These are phyloP conservation scores for Sequoiadendron giganteum DNA, from an alignment of 75 land plant genomes.

Conservation along the genomic window DNA sequence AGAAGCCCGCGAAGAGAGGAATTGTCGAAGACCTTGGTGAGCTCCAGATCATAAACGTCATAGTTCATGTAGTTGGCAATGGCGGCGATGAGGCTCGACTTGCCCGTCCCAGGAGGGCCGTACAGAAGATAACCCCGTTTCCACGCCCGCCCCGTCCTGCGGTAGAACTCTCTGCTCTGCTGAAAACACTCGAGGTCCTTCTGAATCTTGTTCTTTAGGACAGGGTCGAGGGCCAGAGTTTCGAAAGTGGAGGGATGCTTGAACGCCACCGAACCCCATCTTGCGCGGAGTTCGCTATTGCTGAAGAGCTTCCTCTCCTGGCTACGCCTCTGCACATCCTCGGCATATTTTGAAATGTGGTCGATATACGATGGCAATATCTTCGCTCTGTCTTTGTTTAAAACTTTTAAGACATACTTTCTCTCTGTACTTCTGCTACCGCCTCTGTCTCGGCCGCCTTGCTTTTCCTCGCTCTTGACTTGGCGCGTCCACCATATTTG, in stretches of 20 bases:
- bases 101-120: conserved; percentile 39
- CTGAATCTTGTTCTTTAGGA: conserved; percentile 12
- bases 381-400: conserved; percentile 24
- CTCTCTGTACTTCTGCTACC: conserved; percentile 15
- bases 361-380: conserved; percentile 23
- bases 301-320: conserved; percentile 17
- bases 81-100: conserved; percentile 33
- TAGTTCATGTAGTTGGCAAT: conserved; percentile 26
- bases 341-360: conserved; percentile 17
- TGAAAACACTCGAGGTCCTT: conserved; percentile 16
- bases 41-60: conserved; percentile 27
- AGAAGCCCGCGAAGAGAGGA: conserved; percentile 17
- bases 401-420: conserved; percentile 20
- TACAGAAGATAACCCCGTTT: conserved; percentile 38
- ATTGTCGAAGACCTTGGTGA: conserved; percentile 25
- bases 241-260: conserved; percentile 31
- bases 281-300: conserved; percentile 2
- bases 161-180: conserved; percentile 16
- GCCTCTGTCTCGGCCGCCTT: conserved; percentile 10
- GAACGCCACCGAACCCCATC: conserved; percentile 25
- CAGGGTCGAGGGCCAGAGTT: conserved; percentile 26
- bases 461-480: neutral
- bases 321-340: neutral
- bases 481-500: conserved; percentile 36
- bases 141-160: conserved; percentile 22